Base-by-base conservation (phyloP, 345 rosid genomes). In the Sonneratia caseolaris region DNA sequence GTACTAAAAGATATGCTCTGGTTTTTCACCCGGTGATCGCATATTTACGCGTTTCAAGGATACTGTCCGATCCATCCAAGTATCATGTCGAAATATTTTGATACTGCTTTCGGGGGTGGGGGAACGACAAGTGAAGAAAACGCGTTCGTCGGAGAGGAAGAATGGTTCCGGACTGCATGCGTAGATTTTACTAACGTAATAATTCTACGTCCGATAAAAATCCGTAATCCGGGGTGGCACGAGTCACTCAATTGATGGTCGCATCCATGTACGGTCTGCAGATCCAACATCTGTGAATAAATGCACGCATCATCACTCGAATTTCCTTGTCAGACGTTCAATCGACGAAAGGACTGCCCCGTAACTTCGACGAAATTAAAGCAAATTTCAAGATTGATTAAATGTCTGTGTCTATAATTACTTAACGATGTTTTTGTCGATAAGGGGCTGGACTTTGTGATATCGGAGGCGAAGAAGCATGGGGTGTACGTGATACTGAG, bases 381-480 rank as follows among this genome's bases (percentile, higher is more conserved):
- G 59, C 61, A 27, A 49, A 27, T 22, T 7, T 32, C 36, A 18
- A 5, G 8, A 10, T 45, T 16, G 9, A 21, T 67, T 53, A 38
- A 69, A 18, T 12, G 27, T 37, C 12, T n/a, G 37, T 16, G 10
- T 38, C 0, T 0, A 48, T 27, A 35, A 4, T 37, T 13, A n/a
- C 18, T 3, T 64, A 10, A 55, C 43, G 64, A 22, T 7, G 64
- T 42, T 1, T 64, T 56, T 0, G n/a, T 64, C 55, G 45, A 59
- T 74, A 32, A 22, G 97, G 97, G 90, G 19, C 70, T 93, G 84
- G 97, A 93, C 71, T 91, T 88, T 73, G 96, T 86, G 69, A 79
- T 85, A 15, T 76, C 91, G 11, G 96, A 91, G 77, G 97, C 97
- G 3, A 77, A 73, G 59, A 86, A 79, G 69, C 35, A 77, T 64